Base-by-base conservation (phyloP, 202 grass and related monocot genomes). In the Zizania palustris region DNA sequence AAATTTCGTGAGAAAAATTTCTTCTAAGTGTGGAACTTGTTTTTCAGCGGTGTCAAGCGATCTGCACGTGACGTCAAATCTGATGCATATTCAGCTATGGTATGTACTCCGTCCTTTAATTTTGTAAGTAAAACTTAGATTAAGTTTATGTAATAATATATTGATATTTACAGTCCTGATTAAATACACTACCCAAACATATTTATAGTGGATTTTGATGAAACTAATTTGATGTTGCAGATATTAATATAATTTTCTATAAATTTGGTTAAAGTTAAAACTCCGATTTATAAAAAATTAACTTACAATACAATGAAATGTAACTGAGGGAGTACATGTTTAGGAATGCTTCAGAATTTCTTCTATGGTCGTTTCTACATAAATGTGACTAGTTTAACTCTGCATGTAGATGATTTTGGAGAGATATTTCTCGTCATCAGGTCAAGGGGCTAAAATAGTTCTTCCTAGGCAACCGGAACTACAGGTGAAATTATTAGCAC, bases 31-130 rank as follows among this genome's bases (percentile, higher is more conserved):
- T 63, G 9, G 14, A 58, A 10, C 54, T 45, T 69, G 55, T 63
- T 11, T 80, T 90, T 21, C 88, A 94, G 91, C 42, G 28, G 28
- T 1, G 28, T 28, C 28, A 28, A 28, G 28, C 86, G 46, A 65
- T 86, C 86, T 68, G 60, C 80, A 5, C 80, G 94, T 41, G 80
- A 73, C 69, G 62, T 62, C 65, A 87, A 97, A 82, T 92, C 85
- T 8, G 94, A 97, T 55, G 89, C 89, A 6, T 94, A 97, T 83
- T 86, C 94, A 65, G 94, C 89, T 19, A 68, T 88, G 82, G 94
- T 97, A 87, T 39, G 28, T 28, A 28, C 28, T 28, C 28, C 28
- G 28, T 28, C 28, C 28, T 28, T 28, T 28, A 28, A 28, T 28
- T 28, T 28, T 28, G 28, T 28, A 28, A 28, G 28, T 28, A 28